phyloP scores from a whole-genome alignment of 306 rosid genomes.

The Sphenostylis stenocarpa region DNA sequence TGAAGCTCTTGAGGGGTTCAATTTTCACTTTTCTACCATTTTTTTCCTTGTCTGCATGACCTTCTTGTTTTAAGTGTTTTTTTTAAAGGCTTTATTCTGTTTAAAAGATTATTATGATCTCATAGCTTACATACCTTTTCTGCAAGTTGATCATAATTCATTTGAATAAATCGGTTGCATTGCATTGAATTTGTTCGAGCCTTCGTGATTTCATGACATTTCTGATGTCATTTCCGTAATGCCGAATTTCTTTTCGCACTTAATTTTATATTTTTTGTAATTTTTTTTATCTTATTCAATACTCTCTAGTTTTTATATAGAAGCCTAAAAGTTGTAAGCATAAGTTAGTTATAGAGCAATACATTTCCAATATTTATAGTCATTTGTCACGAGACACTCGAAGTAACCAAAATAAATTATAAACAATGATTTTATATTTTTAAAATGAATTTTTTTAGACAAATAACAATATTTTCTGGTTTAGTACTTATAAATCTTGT shows the following conservation, averaged over 20 bases:
- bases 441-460: too few relatives aligned
- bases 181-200: background rate
- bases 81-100: background rate
- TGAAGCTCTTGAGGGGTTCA: too few relatives aligned
- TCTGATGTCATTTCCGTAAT: background rate
- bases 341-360: too few relatives aligned
- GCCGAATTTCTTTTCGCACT: background rate
- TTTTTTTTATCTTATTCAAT: background rate
- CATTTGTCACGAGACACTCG: too few relatives aligned
- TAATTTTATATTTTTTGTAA: background rate
- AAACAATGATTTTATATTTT: too few relatives aligned
- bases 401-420: too few relatives aligned
- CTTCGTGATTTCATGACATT: background rate
- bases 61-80: too few relatives aligned
- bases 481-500: too few relatives aligned
- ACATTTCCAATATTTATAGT: too few relatives aligned
- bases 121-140: slow-evolving; percentile 23
- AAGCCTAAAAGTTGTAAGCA: background rate
- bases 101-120: slow-evolving; percentile 7
- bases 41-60: too few relatives aligned
- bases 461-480: too few relatives aligned
- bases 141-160: slow-evolving; percentile 41
- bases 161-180: background rate
- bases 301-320: background rate
- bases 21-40: too few relatives aligned